Evolutionary conservation across 140 eudicot genomes (phyloP).

Genomic region (Flaveria floridana): DNA sequence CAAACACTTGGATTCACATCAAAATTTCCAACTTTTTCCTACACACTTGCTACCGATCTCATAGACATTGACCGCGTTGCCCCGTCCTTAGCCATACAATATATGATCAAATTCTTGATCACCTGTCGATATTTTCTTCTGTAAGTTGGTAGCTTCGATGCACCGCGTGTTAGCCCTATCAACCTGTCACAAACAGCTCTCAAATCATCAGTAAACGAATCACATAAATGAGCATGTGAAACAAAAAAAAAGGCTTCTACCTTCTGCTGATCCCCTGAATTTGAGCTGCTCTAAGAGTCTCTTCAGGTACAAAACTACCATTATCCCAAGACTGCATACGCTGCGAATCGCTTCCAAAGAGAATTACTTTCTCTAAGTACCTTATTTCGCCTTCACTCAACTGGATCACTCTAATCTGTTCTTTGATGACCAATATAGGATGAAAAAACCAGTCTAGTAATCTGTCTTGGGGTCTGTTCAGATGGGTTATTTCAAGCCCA

Average conservation of each 20-base stretch:
- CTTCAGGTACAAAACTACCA: slow-evolving; percentile 63
- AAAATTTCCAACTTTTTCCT: slow-evolving; percentile 27
- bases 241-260: slow-evolving; percentile 31
- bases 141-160: slow-evolving; percentile 77
- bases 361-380: slow-evolving; percentile 62
- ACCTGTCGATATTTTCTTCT: slow-evolving; percentile 74
- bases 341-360: slow-evolving; percentile 54
- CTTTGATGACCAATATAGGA: slow-evolving; percentile 83
- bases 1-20: slow-evolving; percentile 27
- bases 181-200: slow-evolving; percentile 45
- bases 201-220: not conserved
- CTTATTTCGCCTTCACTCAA: slow-evolving; percentile 61
- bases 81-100: slow-evolving; percentile 47
- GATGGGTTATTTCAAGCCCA: slow-evolving; percentile 60
- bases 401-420: slow-evolving; percentile 59
- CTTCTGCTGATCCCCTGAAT: slow-evolving; percentile 83
- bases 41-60: slow-evolving; percentile 60
- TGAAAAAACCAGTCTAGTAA: slow-evolving; percentile 90
- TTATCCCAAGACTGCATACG: slow-evolving; percentile 80
- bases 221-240: not conserved
- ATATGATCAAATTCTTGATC: slow-evolving; percentile 57
- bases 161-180: slow-evolving; percentile 67
- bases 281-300: slow-evolving; percentile 73
- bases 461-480: slow-evolving; percentile 77
- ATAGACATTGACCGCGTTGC: slow-evolving; percentile 44